Conservation (phyloP, 2,329 filamentous ascomycete genomes). For the Phialophora macrospora region DNA sequence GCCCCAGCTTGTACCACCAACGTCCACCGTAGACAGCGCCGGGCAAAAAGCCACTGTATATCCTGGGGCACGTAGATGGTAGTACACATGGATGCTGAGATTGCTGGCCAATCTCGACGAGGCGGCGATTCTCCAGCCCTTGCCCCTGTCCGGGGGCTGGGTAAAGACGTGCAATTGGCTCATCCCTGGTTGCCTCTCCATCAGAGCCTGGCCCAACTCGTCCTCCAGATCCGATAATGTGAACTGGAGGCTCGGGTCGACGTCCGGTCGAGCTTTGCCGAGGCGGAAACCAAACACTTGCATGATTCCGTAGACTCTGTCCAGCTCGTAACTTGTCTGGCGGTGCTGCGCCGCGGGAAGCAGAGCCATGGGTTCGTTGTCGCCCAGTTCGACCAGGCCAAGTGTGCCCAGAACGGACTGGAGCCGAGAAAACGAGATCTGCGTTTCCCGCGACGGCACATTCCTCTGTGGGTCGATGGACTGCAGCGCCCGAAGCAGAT, state of each 20-base stretch:
- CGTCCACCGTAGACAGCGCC: neutral
- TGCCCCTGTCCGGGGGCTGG: neutral
- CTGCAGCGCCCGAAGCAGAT: neutral
- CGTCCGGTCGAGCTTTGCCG: neutral
- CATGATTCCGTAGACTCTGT: constrained; percentile 3
- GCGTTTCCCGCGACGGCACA: neutral
- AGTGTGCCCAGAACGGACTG: neutral
- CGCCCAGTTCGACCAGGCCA: neutral
- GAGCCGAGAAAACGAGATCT: neutral
- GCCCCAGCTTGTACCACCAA: neutral
- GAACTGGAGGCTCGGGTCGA: neutral
- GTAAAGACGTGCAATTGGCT: constrained; percentile 7
- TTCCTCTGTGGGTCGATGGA: neutral
- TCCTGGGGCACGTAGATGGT: neutral
- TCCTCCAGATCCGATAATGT: neutral
- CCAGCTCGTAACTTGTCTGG: neutral
- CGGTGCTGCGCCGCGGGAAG: neutral
- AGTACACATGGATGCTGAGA: neutral
- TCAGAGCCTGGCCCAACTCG: neutral
- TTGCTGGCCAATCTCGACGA: neutral
- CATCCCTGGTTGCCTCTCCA: neutral
- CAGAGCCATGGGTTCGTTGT: neutral
- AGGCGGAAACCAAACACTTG: neutral
- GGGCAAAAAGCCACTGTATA: neutral
- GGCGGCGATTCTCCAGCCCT: neutral